Conservation (phyloP, 139 green algal genomes). For the Diplosphaera chodatii region DNA sequence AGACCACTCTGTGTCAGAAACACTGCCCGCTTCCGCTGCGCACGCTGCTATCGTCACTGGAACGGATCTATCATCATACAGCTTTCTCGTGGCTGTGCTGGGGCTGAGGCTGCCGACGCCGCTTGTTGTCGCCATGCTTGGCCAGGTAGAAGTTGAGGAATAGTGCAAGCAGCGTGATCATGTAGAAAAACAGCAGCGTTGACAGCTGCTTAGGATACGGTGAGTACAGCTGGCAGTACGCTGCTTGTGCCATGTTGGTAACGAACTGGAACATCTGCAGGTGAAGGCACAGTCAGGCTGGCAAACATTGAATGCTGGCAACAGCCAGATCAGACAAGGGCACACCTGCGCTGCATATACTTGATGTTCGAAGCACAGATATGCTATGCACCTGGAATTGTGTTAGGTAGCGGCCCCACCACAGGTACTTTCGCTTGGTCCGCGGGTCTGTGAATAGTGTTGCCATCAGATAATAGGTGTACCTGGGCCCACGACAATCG, state of each 20-base stretch:
- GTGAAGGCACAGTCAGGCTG: no score
- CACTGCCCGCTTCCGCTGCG: no score
- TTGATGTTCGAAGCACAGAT: no score
- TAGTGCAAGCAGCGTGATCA: constrained; percentile 45
- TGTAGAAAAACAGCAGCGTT: constrained; percentile 49
- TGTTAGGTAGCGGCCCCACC: constrained; percentile 68
- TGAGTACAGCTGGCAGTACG: constrained; percentile 29
- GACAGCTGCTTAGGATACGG: constrained; percentile 44
- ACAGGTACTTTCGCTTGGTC: constrained; percentile 46
- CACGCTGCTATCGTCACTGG: no score
- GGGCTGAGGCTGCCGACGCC: no score
- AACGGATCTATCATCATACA: no score
- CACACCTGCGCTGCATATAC: no score
- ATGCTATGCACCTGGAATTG: constrained; percentile 30
- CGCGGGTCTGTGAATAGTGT: constrained; percentile 46
- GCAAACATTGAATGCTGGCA: no score
- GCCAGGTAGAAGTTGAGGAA: constrained; percentile 52
- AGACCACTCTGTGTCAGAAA: no score
- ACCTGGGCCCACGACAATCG: no score
- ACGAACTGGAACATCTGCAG: constrained; percentile 46
- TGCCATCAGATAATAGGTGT: constrained; percentile 62
- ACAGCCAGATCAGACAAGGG: no score
- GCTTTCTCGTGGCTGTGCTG: constrained; percentile 1
- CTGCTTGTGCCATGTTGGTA: constrained; percentile 37
- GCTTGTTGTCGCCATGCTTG: constrained; percentile 33